phyloP scores from a whole-genome alignment of 305 asterid species.

The Withania somnifera region DNA sequence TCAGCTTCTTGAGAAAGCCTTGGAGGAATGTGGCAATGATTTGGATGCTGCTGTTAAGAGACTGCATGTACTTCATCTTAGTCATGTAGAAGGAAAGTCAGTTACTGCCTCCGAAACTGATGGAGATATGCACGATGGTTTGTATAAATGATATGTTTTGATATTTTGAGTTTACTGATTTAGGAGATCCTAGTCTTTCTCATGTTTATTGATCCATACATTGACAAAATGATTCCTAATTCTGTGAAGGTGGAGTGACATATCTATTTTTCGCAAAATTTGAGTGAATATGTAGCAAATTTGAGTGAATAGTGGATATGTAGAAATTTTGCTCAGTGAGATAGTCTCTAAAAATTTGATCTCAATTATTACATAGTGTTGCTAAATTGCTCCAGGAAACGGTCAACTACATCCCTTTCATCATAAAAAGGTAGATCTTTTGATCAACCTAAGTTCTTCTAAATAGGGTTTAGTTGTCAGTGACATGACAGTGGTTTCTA shows the following conservation, averaged over 20 bases:
- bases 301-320: too few relatives aligned
- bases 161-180: constrained; percentile 2
- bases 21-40: constrained; percentile 38
- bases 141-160: neutral
- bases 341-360: too few relatives aligned
- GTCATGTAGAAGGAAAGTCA: constrained; percentile 12
- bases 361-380: neutral
- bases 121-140: constrained; percentile 19
- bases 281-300: too few relatives aligned
- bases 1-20: constrained; percentile 43
- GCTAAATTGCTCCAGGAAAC: neutral
- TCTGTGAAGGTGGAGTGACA: neutral
- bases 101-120: constrained; percentile 20
- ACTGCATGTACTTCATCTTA: constrained; percentile 27
- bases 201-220: neutral
- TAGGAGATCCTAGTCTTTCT: neutral
- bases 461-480: neutral
- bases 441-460: neutral
- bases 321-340: too few relatives aligned
- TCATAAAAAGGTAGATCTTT: neutral
- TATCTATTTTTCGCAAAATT: neutral
- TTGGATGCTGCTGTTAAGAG: constrained; percentile 34
- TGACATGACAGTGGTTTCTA: neutral
- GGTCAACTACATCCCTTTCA: neutral
- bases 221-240: neutral